phyloP scores from a whole-genome alignment of 2,329 filamentous ascomycete genomes.

The Thelonectria discophora region DNA sequence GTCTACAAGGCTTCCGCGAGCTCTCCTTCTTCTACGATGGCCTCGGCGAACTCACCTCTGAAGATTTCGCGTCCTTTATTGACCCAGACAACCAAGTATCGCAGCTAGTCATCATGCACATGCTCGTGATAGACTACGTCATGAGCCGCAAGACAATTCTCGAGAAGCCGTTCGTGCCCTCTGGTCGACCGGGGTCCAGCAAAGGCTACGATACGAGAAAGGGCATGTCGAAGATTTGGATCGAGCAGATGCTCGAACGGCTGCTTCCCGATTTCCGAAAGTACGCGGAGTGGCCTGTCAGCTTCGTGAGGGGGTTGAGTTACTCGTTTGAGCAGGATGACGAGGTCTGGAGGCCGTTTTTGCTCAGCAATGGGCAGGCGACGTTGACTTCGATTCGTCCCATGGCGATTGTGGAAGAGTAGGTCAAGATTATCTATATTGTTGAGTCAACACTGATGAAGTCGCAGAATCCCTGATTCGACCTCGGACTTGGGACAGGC shows the following conservation, averaged over 20 bases:
- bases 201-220: slow-evolving; percentile 37
- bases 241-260: slow-evolving; percentile 45
- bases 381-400: slow-evolving; percentile 12
- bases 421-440: not conserved
- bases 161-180: slow-evolving; percentile 6
- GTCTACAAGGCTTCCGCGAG: slow-evolving; percentile 36
- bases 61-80: slow-evolving; percentile 46
- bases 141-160: slow-evolving; percentile 38
- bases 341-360: slow-evolving; percentile 38
- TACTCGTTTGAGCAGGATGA: slow-evolving; percentile 36
- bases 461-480: not conserved
- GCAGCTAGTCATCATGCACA: slow-evolving; percentile 50
- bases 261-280: slow-evolving; percentile 44
- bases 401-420: slow-evolving; percentile 10
- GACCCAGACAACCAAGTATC: slow-evolving; percentile 44
- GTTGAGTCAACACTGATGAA: not conserved
- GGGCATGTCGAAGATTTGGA: slow-evolving; percentile 50
- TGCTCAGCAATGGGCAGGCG: slow-evolving; percentile 28
- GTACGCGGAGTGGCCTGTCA: slow-evolving; percentile 47
- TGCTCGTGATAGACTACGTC: slow-evolving; percentile 46
- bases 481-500: not conserved
- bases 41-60: slow-evolving; percentile 39
- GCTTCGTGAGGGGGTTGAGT: slow-evolving; percentile 34
- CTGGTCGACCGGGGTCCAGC: not conserved
- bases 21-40: slow-evolving; percentile 43